These are phyloP conservation scores for Ambispora gerdemannii DNA, from an alignment of 192 early-diverging fungal species.

Conservation along the genomic window DNA sequence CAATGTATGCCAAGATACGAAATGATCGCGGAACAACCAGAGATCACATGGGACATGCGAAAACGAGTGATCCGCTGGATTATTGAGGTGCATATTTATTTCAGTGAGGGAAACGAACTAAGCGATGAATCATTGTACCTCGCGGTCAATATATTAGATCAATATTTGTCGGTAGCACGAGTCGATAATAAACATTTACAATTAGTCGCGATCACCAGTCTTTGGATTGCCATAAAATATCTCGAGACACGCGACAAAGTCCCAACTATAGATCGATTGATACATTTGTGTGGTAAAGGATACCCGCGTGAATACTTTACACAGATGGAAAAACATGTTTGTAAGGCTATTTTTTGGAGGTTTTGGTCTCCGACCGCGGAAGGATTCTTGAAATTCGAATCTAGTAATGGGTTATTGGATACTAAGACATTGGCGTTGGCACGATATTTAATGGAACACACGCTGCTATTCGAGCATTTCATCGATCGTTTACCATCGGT, in stretches of 20 bases:
- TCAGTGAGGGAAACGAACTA: not conserved
- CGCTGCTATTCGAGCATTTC: not conserved
- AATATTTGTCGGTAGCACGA: not conserved
- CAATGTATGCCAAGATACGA: not conserved
- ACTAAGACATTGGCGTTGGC: not conserved
- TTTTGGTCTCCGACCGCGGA: not conserved
- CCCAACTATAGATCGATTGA: not conserved
- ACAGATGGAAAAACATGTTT: not conserved
- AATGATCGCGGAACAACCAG: not conserved
- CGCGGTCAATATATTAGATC: not conserved
- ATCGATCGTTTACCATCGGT: not conserved
- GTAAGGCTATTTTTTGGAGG: not conserved
- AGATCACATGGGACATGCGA: not conserved
- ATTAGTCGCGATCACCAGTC: not conserved
- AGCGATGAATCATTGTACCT: not conserved
- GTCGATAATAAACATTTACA: not conserved
- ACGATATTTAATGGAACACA: not conserved
- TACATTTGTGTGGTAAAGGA: not conserved
- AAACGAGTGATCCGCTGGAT: not conserved
- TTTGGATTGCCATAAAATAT: not conserved
- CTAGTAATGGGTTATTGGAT: not conserved
- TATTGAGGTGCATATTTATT: not conserved
- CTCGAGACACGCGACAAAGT: not conserved
- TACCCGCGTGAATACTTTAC: not conserved
- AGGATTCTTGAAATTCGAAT: not conserved